These are phyloP conservation scores for Mollisia scopiformis DNA, from an alignment of 2,329 filamentous ascomycete genomes.

Conservation along the genomic window DNA sequence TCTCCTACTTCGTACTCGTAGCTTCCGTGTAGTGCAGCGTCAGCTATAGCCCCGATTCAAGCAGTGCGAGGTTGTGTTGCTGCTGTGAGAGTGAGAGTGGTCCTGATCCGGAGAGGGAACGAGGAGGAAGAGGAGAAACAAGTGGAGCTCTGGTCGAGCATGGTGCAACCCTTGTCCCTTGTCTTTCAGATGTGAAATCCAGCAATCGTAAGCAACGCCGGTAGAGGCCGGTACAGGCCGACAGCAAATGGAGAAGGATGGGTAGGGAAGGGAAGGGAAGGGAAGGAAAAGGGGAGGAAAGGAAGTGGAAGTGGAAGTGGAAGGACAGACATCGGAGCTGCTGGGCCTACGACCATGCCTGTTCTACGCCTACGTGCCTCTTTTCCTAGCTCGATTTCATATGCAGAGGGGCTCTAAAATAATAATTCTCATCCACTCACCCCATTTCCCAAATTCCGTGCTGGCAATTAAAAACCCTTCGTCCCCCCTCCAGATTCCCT, in stretches of 20 bases:
- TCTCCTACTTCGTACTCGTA: neutral
- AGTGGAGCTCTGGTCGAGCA: neutral
- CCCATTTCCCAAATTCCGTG: constrained; percentile 8
- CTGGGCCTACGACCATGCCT: neutral
- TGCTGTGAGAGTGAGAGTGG: neutral
- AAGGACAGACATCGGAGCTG: neutral
- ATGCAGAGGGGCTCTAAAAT: neutral
- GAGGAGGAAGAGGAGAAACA: constrained; percentile 1
- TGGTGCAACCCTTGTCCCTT: neutral
- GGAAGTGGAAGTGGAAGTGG: too few relatives aligned
- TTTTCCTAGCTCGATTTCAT: neutral
- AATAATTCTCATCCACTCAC: neutral
- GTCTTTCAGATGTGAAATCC: neutral
- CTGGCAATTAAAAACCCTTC: constrained; percentile 12
- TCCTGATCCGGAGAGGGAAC: neutral
- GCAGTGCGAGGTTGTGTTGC: neutral
- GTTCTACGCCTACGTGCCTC: too few relatives aligned
- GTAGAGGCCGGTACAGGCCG: neutral
- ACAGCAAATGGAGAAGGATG: neutral
- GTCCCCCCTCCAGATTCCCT: neutral
- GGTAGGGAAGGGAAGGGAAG: too few relatives aligned
- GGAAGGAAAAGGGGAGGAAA: too few relatives aligned
- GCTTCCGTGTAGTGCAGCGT: neutral
- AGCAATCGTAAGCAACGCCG: neutral
- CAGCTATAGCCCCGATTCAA: neutral